Evolutionary conservation across 352 stramenopile species (phyloP), one percentile per base, ranked within the genome.

Genomic region (Globisporangium carolinianum): DNA sequence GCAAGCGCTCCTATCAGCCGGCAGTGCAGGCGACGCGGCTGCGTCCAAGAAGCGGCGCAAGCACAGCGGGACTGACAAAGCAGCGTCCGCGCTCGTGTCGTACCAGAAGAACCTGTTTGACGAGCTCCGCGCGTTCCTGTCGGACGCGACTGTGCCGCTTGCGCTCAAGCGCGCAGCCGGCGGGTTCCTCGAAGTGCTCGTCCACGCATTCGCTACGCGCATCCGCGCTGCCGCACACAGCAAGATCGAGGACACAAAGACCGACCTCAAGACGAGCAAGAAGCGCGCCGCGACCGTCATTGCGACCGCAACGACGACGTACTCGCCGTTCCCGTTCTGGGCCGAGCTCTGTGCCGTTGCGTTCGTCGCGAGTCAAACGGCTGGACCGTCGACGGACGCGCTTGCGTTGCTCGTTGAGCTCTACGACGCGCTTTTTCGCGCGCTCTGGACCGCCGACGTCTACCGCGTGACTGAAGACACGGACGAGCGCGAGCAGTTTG

Each of bases 241-340:
- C 5, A 89, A 92, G 62, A 88, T 89, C 35, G 76, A 89, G 56
- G 81, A 91, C 58, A 73, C 76, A 0, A 89, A 84, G 49, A 71
- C 65, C 15, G 74, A 89, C 35, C 48, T 89, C 15, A 89, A 91
- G 55, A 90, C 69, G 38, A 91, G 65, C 69, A 84, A 79, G 53
- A 92, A 93, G 51, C 83, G 76, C 17, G 73, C 79, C 0, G 83
- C 81, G 9, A 88, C 74, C 5, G 81, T 93, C 42, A 90, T 93
- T 61, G 78, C 81, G 15, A 79, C 75, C 0, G 84, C 79, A 4
- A 87, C 81, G 5, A 89, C 83, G 14, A 80, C 69, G 15, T 89
- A 86, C 58, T 90, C 86, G 14, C 79, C 86, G 11, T 95, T 95
- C 66, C 87, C 89, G 55, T 95, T 95, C 54, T 95, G 86, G 86